A percentile compares a stretch with the other conserved stretches of the same genome.
Evolutionary conservation across 805 yeast genomes (phyloP).

Genomic region (Starmerella floricola): DNA sequence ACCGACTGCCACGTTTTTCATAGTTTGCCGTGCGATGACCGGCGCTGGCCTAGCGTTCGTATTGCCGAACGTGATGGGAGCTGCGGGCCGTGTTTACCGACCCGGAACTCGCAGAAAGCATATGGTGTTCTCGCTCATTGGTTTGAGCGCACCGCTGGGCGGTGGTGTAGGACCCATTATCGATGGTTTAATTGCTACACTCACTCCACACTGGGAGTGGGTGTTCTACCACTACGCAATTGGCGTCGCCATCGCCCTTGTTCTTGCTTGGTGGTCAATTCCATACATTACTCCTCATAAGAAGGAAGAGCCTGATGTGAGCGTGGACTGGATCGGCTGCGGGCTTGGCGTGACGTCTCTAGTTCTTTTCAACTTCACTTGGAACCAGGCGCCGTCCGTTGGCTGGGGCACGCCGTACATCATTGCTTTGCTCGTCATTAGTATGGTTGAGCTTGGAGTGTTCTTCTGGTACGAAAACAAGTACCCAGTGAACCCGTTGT

Average conservation of each 20-base stretch:
- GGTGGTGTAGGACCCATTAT: slow-evolving; percentile 45
- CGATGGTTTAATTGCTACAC: slow-evolving; percentile 20
- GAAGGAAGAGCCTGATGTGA: slow-evolving; percentile 21
- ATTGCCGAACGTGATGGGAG: slow-evolving; percentile 50
- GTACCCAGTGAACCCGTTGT: slow-evolving; percentile 56
- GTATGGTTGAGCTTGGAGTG: slow-evolving; percentile 40
- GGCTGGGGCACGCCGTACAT: slow-evolving; percentile 57
- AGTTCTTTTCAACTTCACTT: slow-evolving; percentile 51
- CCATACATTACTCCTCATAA: slow-evolving; percentile 18
- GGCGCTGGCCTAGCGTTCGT: slow-evolving; percentile 54
- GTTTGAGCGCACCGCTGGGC: slow-evolving; percentile 54
- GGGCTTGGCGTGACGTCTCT: slow-evolving; percentile 47
- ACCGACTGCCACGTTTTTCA: slow-evolving; percentile 24
- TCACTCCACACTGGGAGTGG: slow-evolving; percentile 22
- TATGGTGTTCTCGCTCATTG: slow-evolving; percentile 45
- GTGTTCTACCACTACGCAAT: slow-evolving; percentile 37
- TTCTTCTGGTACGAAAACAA: slow-evolving; percentile 28
- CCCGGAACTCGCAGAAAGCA: slow-evolving; percentile 33
- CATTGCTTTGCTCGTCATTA: slow-evolving; percentile 43
- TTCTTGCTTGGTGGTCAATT: slow-evolving; percentile 13
- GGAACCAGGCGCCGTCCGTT: slow-evolving; percentile 63
- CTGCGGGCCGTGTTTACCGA: slow-evolving; percentile 32
- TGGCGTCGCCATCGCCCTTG: slow-evolving; percentile 17
- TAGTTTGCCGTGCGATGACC: slow-evolving; percentile 45
- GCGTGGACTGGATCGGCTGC: slow-evolving; percentile 46